Evolutionary conservation across 352 stramenopile species (phyloP).

Genomic region (Pythium pectinolyticum): DNA sequence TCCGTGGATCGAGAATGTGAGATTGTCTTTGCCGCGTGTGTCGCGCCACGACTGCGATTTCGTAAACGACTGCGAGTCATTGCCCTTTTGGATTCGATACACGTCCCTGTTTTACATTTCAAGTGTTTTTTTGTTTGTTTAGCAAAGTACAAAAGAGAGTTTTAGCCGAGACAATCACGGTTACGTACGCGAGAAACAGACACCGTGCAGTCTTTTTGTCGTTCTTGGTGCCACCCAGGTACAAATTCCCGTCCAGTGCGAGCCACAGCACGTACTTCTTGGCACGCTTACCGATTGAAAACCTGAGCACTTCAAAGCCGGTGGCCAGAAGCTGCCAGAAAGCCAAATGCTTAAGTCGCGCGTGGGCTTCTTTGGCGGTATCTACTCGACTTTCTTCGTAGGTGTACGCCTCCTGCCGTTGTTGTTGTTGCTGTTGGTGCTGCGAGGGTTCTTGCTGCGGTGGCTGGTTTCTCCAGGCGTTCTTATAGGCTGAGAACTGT

Average conservation of each 20-base stretch:
- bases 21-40: slow-evolving; percentile 39
- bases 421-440: too few relatives aligned
- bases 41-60: slow-evolving; percentile 57
- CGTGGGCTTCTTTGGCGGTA: slow-evolving; percentile 34
- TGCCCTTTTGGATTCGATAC: slow-evolving; percentile 43
- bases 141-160: too few relatives aligned
- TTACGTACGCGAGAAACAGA: slow-evolving; percentile 46
- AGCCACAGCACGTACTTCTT: slow-evolving; percentile 55
- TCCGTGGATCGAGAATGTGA: slow-evolving; percentile 50
- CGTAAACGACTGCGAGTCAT: slow-evolving; percentile 45
- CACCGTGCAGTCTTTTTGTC: slow-evolving; percentile 41
- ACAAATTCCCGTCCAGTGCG: slow-evolving; percentile 44
- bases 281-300: slow-evolving; percentile 46
- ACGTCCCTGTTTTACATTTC: slow-evolving; percentile 42
- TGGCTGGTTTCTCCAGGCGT: slow-evolving; percentile 18
- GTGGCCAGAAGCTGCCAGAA: slow-evolving; percentile 61
- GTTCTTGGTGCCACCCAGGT: slow-evolving; percentile 42
- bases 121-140: neutral
- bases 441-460: slow-evolving; percentile 25
- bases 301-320: slow-evolving; percentile 56
- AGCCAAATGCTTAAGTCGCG: slow-evolving; percentile 42
- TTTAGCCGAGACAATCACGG: too few relatives aligned
- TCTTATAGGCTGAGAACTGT: slow-evolving; percentile 20
- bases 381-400: slow-evolving; percentile 27
- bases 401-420: slow-evolving; percentile 28